Percentiles rank a stretch among this genome's conserved stretches.
These are phyloP conservation scores for Alternaria gansuensis DNA, from an alignment of 2,329 filamentous ascomycete genomes.

Conservation along the genomic window DNA sequence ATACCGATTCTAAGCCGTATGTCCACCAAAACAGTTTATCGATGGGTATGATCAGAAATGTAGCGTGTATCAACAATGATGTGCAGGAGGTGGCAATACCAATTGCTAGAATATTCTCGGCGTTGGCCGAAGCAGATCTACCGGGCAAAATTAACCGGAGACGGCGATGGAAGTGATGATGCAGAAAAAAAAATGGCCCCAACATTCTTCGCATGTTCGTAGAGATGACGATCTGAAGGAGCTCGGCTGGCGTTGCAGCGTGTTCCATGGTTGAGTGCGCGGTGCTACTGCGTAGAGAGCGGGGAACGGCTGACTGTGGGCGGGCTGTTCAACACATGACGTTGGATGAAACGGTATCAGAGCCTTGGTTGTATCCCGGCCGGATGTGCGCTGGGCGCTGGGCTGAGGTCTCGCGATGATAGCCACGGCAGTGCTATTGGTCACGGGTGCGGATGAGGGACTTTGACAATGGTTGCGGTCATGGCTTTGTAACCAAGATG, in stretches of 20 bases:
- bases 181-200: constrained; percentile 13
- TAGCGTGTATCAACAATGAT: constrained; percentile 14
- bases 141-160: constrained; percentile 6
- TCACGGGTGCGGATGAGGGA: constrained; percentile 10
- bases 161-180: constrained; percentile 5
- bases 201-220: constrained; percentile 19
- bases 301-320: constrained; percentile 21
- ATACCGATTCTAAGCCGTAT: constrained; percentile 23
- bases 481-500: constrained; percentile 14
- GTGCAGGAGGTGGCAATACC: constrained; percentile 36
- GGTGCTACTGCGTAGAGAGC: constrained; percentile 16
- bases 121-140: constrained; percentile 14
- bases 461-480: constrained; percentile 22
- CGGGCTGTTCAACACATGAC: constrained; percentile 12
- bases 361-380: constrained; percentile 16
- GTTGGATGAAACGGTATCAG: constrained; percentile 16
- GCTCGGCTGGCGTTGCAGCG: constrained; percentile 23
- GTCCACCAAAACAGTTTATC: constrained; percentile 30
- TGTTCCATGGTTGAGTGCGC: constrained; percentile 12
- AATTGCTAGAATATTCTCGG: constrained; percentile 19
- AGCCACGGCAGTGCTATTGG: constrained; percentile 7
- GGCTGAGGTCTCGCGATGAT: constrained; percentile 13
- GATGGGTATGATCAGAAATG: constrained; percentile 13
- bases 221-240: constrained; percentile 20
- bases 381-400: constrained; percentile 14